Base-by-base conservation (phyloP, 768 basidiomycete genomes). In the Lepiota brunneoincarnata region DNA sequence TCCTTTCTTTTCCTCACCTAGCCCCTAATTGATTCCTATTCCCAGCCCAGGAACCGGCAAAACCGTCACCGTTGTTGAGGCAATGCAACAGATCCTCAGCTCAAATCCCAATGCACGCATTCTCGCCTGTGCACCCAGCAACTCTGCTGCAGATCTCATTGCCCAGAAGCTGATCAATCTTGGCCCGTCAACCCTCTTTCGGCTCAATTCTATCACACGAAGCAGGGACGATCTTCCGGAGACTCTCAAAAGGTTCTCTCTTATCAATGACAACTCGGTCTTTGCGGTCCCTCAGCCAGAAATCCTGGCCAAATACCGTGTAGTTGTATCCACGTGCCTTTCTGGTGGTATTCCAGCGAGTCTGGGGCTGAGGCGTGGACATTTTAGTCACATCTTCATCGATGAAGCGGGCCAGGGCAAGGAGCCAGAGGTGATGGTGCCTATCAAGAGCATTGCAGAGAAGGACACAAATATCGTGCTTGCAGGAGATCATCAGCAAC, bases 361-460 rank as follows among this genome's bases (percentile, higher is more conserved):
- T 4, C 58, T 83, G 7, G 82, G 83, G 0, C 36, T 84, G 20
- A 63, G 66, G 26, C 66, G 74, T 12, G 84, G 84, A 0, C 80
- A 83, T 61, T 87, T 80, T 58, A 77, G 66, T 0, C 80, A 85
- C 57, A 79, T 87, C 15, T 80, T 87, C 58, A 67, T 83, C 37
- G 84, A 87, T 58, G 84, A 87, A 56, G 84, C 82, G 4, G 84
- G 83, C 0, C 84, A 87, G 59, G 84, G 78, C 0, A 76, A 75
- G 37, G 84, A 87, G 58, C 82, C 84, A 0, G 79, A 82, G 57
- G 64, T 75, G 6, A 79, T 86, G 75, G 70, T 83, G 3, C 69
- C 72, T 0, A 75, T 87, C 63, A 81, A 79, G 66, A 77, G 74
- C 11, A 68, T 79, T 51, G 76, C 78, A 0, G 65, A 72, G 40